Conservation (phyloP, 768 basidiomycete genomes). For the Termitomyces heimii region DNA sequence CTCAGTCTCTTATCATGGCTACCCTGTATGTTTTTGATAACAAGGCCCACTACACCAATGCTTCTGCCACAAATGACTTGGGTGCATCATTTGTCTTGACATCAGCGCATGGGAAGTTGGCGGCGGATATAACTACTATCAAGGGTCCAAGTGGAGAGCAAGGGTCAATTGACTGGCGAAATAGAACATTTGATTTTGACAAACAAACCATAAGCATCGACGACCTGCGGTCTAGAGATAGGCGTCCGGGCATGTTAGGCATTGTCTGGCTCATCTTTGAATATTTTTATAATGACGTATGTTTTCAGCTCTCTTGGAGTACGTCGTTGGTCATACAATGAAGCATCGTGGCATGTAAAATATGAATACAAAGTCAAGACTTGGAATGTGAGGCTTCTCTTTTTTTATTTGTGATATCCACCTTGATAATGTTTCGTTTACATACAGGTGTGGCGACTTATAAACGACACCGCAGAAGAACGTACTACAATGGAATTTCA, state of each 20-base stretch:
- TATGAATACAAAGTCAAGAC: slow-evolving; percentile 2
- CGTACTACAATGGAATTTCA: neutral
- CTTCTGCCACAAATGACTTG: neutral
- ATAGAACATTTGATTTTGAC: neutral
- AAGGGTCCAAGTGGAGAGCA: neutral
- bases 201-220: neutral
- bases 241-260: neutral
- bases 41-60: neutral
- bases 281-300: no score
- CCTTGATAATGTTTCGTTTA: neutral
- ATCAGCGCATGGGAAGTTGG: neutral
- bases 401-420: neutral
- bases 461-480: neutral
- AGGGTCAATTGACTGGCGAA: neutral
- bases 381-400: neutral
- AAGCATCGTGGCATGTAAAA: slow-evolving; percentile 1
- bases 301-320: neutral
- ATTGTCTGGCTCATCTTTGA: no score
- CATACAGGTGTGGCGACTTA: slow-evolving; percentile 2
- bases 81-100: neutral
- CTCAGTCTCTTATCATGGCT: neutral
- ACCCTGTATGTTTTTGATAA: neutral
- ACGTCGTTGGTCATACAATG: slow-evolving; percentile 3
- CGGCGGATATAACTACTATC: neutral
- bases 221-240: neutral